phyloP scores from a whole-genome alignment of 345 rosid genomes.

The Excoecaria cochinchinensis region DNA sequence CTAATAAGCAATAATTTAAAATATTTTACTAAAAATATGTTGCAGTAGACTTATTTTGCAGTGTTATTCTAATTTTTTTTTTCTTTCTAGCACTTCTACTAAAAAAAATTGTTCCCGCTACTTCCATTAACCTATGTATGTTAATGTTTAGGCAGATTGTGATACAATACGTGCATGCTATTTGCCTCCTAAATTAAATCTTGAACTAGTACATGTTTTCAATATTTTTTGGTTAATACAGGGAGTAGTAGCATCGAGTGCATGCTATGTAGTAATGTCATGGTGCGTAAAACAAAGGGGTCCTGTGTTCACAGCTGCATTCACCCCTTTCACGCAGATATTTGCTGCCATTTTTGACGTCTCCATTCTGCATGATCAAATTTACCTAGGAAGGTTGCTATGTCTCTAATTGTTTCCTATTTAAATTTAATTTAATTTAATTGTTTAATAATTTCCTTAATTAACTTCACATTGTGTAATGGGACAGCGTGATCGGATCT shows the following conservation, averaged over 20 bases:
- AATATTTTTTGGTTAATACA: background rate
- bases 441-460: background rate
- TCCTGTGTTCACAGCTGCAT: slow-evolving; percentile 32
- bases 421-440: background rate
- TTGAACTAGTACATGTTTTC: too few relatives aligned
- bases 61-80: too few relatives aligned
- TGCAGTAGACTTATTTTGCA: too few relatives aligned
- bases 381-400: slow-evolving; percentile 29
- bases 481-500: slow-evolving; percentile 68
- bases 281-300: slow-evolving; percentile 36
- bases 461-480: background rate
- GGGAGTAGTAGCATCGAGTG: slow-evolving; percentile 33
- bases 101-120: too few relatives aligned
- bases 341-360: slow-evolving; percentile 30
- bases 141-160: too few relatives aligned
- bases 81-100: too few relatives aligned
- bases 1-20: too few relatives aligned
- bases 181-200: too few relatives aligned
- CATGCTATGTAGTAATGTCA: slow-evolving; percentile 31
- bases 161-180: too few relatives aligned
- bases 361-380: slow-evolving; percentile 27
- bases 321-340: slow-evolving; percentile 32
- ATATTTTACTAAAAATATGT: too few relatives aligned
- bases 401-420: background rate
- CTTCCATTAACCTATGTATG: too few relatives aligned